Percentiles rank a stretch among this genome's conserved stretches.
These are phyloP conservation scores for Aspergillus sp. DNA, from an alignment of 2,329 filamentous ascomycete species.

Conservation along the genomic window DNA sequence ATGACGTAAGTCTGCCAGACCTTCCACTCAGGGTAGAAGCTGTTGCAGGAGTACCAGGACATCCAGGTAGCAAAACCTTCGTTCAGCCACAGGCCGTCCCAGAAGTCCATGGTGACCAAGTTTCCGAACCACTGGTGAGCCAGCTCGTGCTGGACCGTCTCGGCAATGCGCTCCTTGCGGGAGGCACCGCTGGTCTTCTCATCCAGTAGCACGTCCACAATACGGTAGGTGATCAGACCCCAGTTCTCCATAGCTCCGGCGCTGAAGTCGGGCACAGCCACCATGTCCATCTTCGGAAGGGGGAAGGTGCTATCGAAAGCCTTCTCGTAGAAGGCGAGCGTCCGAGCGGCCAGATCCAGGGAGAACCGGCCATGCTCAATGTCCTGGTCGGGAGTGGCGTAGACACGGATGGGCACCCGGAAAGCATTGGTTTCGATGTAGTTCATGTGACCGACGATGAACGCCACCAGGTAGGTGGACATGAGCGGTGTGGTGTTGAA, in stretches of 20 bases:
- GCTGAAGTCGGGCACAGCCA: constrained; percentile 92
- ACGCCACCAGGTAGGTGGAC: constrained; percentile 94
- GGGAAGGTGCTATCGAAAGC: constrained; percentile 86
- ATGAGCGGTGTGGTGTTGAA: constrained; percentile 92
- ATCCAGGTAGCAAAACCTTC: constrained; percentile 90
- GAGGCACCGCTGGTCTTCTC: constrained; percentile 87
- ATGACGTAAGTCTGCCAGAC: constrained; percentile 95
- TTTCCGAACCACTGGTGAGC: constrained; percentile 99
- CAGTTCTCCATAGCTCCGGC: constrained; percentile 98
- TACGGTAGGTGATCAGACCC: constrained; percentile 92
- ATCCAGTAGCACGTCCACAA: constrained; percentile 85
- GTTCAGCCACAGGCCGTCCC: constrained; percentile 96
- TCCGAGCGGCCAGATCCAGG: constrained; percentile 81
- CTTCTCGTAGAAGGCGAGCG: constrained; percentile 91
- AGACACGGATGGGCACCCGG: constrained; percentile 89
- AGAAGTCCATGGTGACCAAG: constrained; percentile 97
- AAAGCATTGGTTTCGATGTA: constrained; percentile 90
- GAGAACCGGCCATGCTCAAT: constrained; percentile 92
- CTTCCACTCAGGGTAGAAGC: constrained; percentile 97
- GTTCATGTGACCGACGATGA: constrained; percentile 90
- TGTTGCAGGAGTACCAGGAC: constrained; percentile 92
- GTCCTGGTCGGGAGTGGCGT: constrained; percentile 82
- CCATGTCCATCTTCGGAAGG: constrained; percentile 93
- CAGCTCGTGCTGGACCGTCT: constrained; percentile 94
- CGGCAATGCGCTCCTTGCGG: constrained; percentile 87